phyloP scores from a whole-genome alignment of 2,329 filamentous ascomycete species.

The Didymella sp. region DNA sequence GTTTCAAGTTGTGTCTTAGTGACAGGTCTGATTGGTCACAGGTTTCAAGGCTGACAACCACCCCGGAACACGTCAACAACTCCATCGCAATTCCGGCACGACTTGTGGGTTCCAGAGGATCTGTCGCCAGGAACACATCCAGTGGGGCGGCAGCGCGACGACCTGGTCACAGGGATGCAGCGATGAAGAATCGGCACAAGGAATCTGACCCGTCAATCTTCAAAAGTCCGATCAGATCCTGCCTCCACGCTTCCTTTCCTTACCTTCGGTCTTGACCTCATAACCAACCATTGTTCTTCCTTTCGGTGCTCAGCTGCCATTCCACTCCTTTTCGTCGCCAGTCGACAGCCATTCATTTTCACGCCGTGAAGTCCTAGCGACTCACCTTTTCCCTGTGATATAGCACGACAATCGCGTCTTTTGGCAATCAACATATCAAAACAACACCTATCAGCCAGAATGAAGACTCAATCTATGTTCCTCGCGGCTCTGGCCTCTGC shows the following conservation, averaged over 20 bases:
- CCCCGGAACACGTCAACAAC: constrained; percentile 30
- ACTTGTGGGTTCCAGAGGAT: constrained; percentile 27
- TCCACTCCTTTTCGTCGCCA: constrained; percentile 49
- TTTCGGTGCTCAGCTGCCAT: constrained; percentile 37
- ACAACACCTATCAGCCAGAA: constrained; percentile 23
- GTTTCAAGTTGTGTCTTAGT: constrained; percentile 43
- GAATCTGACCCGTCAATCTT: constrained; percentile 22
- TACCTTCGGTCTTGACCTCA: constrained; percentile 33
- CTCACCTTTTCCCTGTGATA: constrained; percentile 37
- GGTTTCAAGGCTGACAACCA: constrained; percentile 31
- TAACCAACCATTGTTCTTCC: constrained; percentile 44
- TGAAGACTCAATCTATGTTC: constrained; percentile 47
- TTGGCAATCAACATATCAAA: constrained; percentile 4
- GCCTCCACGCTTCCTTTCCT: constrained; percentile 26
- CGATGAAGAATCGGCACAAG: constrained; percentile 20
- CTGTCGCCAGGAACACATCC: constrained; percentile 36
- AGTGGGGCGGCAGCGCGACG: constrained; percentile 28
- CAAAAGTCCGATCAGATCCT: constrained; percentile 35
- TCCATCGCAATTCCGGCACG: constrained; percentile 25
- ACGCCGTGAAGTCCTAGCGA: constrained; percentile 43
- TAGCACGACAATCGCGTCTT: constrained; percentile 25
- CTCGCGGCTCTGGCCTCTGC: constrained; percentile 43
- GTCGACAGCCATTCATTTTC: constrained; percentile 46
- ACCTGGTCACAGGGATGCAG: constrained; percentile 22
- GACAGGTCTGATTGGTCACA: constrained; percentile 34